Evolutionary conservation across 495 filamentous ascomycete species (phyloP).

Genomic region (Recurvomyces mirabilis): DNA sequence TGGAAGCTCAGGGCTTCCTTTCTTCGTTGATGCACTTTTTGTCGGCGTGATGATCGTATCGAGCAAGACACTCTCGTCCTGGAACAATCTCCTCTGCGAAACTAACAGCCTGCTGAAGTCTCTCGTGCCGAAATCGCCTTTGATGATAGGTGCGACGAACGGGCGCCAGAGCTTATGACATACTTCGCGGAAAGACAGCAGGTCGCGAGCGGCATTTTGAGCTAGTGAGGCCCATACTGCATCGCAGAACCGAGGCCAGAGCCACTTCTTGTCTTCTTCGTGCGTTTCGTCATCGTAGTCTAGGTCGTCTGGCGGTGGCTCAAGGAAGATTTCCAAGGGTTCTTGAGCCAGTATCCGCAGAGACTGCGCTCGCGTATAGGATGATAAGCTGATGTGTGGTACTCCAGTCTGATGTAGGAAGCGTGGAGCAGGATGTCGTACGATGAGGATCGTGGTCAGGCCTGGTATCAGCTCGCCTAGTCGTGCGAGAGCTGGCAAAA

Average conservation of each 20-base stretch:
- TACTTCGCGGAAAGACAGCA: conserved; percentile 48
- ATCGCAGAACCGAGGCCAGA: conserved; percentile 70
- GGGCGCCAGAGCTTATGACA: conserved; percentile 53
- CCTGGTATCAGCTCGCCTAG: conserved; percentile 78
- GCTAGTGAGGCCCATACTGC: conserved; percentile 63
- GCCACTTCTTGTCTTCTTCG: conserved; percentile 33
- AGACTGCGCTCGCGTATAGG: conserved; percentile 71
- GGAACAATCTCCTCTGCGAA: conserved; percentile 59
- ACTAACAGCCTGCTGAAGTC: conserved; percentile 78
- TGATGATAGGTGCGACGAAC: conserved; percentile 55
- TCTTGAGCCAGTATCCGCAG: conserved; percentile 54
- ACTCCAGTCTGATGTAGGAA: conserved; percentile 60
- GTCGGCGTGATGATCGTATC: conserved; percentile 42
- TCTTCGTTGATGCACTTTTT: conserved; percentile 21
- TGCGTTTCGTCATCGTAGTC: conserved; percentile 44
- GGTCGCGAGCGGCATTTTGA: conserved; percentile 52
- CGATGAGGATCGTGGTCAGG: conserved; percentile 66
- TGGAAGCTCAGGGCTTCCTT: conserved; percentile 41
- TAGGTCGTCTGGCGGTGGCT: conserved; percentile 27
- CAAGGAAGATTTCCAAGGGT: conserved; percentile 36
- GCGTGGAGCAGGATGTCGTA: conserved; percentile 58
- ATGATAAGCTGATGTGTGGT: conserved; percentile 73
- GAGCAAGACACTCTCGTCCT: conserved; percentile 60
- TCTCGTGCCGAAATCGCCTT: conserved; percentile 53
- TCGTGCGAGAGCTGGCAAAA: conserved; percentile 72